These are phyloP conservation scores for Lagenaria siceraria DNA, from an alignment of 306 rosid genomes.

Conservation along the genomic window DNA sequence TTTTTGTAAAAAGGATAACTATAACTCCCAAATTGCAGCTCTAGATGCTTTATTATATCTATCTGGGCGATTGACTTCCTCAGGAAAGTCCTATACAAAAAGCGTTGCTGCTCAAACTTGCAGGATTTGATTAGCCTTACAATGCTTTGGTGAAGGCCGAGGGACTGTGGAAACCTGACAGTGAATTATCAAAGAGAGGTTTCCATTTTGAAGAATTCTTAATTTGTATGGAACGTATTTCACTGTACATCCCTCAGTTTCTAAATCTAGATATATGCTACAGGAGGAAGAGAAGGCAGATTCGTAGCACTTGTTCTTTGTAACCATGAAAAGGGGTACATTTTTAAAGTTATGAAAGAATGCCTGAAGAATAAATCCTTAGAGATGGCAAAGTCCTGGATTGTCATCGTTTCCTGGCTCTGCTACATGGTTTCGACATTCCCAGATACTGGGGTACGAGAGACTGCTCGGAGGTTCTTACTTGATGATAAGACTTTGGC, in stretches of 20 bases:
- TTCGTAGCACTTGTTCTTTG: slow-evolving; percentile 67
- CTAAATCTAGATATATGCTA: slow-evolving; percentile 9
- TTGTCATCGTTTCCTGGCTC: slow-evolving; percentile 83
- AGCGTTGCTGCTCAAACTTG: slow-evolving; percentile 79
- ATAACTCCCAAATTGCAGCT: slow-evolving; percentile 53
- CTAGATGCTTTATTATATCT: slow-evolving; percentile 59
- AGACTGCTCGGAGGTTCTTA: slow-evolving; percentile 58
- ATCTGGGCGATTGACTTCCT: slow-evolving; percentile 50
- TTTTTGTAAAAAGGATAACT: slow-evolving; percentile 53
- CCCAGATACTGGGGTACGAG: slow-evolving; percentile 73
- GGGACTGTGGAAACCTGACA: slow-evolving; percentile 28
- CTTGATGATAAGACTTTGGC: slow-evolving; percentile 62
- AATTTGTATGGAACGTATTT: slow-evolving; percentile 11
- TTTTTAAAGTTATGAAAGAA: slow-evolving; percentile 75
- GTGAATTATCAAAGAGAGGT: slow-evolving; percentile 51
- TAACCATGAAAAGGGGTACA: slow-evolving; percentile 78
- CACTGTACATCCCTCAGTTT: slow-evolving; percentile 2
- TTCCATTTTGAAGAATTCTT: slow-evolving; percentile 10
- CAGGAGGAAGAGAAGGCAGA: slow-evolving; percentile 69
- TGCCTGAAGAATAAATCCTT: slow-evolving; percentile 63
- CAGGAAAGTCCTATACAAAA: slow-evolving; percentile 61
- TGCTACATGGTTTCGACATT: slow-evolving; percentile 65
- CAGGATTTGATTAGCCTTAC: slow-evolving; percentile 79
- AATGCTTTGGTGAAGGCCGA: slow-evolving; percentile 54
- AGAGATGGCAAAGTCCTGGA: slow-evolving; percentile 58